Percentiles rank a stretch among this genome's conserved stretches.
Evolutionary conservation across 73 alveolate species (phyloP).

Genomic region (Loxodes magnus): DNA sequence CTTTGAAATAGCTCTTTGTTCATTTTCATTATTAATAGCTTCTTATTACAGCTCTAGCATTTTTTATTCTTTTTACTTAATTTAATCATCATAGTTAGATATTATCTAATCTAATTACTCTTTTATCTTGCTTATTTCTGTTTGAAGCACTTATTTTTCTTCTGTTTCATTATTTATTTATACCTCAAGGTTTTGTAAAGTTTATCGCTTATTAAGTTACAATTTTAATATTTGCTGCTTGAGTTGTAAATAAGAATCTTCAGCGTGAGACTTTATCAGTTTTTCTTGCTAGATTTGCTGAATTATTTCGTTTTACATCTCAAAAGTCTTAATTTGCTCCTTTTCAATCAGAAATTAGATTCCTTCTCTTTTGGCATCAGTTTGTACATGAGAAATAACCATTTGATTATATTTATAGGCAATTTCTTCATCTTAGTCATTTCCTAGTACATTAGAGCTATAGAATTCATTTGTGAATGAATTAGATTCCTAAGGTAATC

Average conservation of each 20-base stretch:
- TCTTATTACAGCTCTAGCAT: slow-evolving; percentile 14
- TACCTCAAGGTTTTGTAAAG: slow-evolving; percentile 23
- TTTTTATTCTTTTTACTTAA: slow-evolving; percentile 16
- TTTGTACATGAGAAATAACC: neutral
- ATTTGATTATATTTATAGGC: neutral
- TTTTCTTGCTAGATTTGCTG: slow-evolving; percentile 33
- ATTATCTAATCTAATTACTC: slow-evolving; percentile 22
- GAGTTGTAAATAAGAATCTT: slow-evolving; percentile 19
- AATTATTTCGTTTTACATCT: slow-evolving; percentile 20
- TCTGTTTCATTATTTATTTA: slow-evolving; percentile 6
- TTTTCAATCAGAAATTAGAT: slow-evolving; percentile 11
- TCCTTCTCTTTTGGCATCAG: slow-evolving; percentile 15
- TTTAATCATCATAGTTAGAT: slow-evolving; percentile 7
- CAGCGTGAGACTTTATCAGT: slow-evolving; percentile 12
- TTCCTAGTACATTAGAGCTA: too few species aligned
- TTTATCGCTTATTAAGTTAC: slow-evolving; percentile 16
- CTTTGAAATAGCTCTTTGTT: slow-evolving; percentile 12
- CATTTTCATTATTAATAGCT: slow-evolving; percentile 17
- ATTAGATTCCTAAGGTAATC: too few species aligned
- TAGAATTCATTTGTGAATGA: too few species aligned
- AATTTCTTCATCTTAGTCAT: slow-evolving; percentile 1
- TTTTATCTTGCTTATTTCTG: slow-evolving; percentile 10
- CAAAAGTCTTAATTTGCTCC: slow-evolving; percentile 11
- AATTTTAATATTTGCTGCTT: slow-evolving; percentile 26
- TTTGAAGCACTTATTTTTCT: slow-evolving; percentile 14